Conservation (phyloP, 441 rosid species). For the Sinapis alba region DNA sequence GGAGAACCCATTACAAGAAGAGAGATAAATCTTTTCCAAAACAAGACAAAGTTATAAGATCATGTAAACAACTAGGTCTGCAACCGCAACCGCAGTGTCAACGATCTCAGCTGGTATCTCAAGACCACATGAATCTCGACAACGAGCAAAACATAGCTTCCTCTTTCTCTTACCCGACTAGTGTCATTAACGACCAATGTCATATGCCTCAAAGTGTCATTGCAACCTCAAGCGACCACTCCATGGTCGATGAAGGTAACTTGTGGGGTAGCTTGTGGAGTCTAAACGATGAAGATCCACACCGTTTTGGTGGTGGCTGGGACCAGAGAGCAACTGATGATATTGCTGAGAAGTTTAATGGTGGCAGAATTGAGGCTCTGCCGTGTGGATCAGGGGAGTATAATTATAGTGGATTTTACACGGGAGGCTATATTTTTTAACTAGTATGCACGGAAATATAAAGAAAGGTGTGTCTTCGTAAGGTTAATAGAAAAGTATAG, state of each 20-base stretch:
- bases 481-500: neutral
- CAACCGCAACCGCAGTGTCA: too few relatives aligned
- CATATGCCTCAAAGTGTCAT: constrained; percentile 33
- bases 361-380: constrained; percentile 7
- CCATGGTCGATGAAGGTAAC: constrained; percentile 44
- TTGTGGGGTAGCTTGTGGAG: constrained; percentile 71
- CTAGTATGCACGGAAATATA: neutral
- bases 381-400: constrained; percentile 22
- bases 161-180: constrained; percentile 29
- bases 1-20: constrained; percentile 96
- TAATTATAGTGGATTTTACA: constrained; percentile 21
- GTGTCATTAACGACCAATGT: constrained; percentile 27
- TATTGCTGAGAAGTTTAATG: constrained; percentile 10
- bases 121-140: constrained; percentile 20
- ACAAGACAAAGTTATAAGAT: constrained; percentile 40
- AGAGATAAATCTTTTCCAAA: constrained; percentile 49
- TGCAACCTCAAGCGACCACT: constrained; percentile 41
- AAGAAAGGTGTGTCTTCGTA: neutral
- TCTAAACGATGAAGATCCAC: constrained; percentile 39
- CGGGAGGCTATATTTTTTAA: constrained; percentile 28
- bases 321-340: neutral
- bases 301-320: neutral
- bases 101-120: constrained; percentile 5
- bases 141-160: constrained; percentile 20
- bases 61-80: too few relatives aligned